Evolutionary conservation across 225 moss, liverwort and hornwort species (phyloP).

Genomic region (Physcomitrium patens): DNA sequence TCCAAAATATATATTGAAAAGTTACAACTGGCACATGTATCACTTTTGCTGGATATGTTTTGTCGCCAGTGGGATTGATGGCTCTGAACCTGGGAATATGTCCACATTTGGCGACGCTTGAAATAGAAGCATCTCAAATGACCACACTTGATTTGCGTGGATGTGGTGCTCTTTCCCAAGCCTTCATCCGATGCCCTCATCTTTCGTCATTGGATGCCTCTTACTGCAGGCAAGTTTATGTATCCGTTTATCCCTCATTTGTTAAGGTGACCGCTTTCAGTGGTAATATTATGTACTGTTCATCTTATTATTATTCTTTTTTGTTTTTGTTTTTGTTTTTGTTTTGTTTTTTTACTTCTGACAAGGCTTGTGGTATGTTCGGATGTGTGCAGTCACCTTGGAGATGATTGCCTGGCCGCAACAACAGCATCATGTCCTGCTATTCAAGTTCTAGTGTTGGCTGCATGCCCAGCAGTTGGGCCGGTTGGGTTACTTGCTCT

Average conservation of each 20-base stretch:
- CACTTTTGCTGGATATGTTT: neutral
- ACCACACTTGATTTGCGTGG: slow-evolving; percentile 62
- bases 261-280: neutral
- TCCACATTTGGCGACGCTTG: slow-evolving; percentile 64
- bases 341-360: neutral
- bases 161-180: slow-evolving; percentile 66
- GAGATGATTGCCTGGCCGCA: slow-evolving; percentile 69
- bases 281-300: neutral
- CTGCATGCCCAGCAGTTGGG: slow-evolving; percentile 69
- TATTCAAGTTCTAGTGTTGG: slow-evolving; percentile 65
- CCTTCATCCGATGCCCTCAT: slow-evolving; percentile 59
- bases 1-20: neutral
- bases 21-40: neutral
- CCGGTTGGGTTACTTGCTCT: slow-evolving; percentile 62
- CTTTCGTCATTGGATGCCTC: slow-evolving; percentile 73
- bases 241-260: neutral
- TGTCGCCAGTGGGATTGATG: slow-evolving; percentile 45
- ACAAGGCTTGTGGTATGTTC: neutral
- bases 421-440: slow-evolving; percentile 66
- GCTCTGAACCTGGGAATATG: slow-evolving; percentile 75
- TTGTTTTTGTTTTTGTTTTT: too few relatives aligned
- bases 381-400: slow-evolving; percentile 50
- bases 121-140: slow-evolving; percentile 70
- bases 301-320: neutral
- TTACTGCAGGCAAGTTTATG: slow-evolving; percentile 58